These are phyloP conservation scores for Beta corolliflora DNA, from an alignment of 179 eudicot genomes.

Conservation along the genomic window DNA sequence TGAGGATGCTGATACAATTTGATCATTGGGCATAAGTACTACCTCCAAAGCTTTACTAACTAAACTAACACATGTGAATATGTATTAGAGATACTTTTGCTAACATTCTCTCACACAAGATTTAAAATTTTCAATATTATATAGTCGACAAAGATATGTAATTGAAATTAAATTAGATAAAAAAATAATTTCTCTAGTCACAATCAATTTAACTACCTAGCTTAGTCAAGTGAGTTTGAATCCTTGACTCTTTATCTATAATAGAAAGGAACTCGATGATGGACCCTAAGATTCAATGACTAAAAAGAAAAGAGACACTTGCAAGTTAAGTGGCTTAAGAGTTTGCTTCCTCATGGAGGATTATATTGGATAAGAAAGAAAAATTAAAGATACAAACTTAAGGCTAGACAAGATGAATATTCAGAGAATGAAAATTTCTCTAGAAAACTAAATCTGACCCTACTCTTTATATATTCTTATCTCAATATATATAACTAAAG, in stretches of 20 bases:
- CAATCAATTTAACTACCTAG: neutral
- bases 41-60: too few relatives aligned
- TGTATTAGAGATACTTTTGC: too few relatives aligned
- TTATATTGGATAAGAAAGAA: constrained; percentile 1
- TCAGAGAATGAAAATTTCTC: neutral
- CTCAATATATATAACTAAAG: constrained; percentile 3
- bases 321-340: constrained; percentile 1
- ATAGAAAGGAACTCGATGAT: neutral
- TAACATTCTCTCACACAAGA: too few relatives aligned
- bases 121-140: too few relatives aligned
- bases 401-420: constrained; percentile 14
- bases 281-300: constrained; percentile 12
- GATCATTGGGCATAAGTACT: too few relatives aligned
- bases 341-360: neutral
- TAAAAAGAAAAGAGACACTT: constrained; percentile 12
- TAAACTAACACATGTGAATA: too few relatives aligned
- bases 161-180: too few relatives aligned
- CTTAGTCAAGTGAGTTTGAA: neutral
- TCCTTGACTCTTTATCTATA: constrained; percentile 12
- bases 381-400: neutral
- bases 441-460: constrained; percentile 2
- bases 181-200: neutral
- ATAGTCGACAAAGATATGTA: too few relatives aligned
- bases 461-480: constrained; percentile 4
- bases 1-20: too few relatives aligned